phyloP scores from a whole-genome alignment of 2,329 filamentous ascomycete species.

The Fusarium sacchari region DNA sequence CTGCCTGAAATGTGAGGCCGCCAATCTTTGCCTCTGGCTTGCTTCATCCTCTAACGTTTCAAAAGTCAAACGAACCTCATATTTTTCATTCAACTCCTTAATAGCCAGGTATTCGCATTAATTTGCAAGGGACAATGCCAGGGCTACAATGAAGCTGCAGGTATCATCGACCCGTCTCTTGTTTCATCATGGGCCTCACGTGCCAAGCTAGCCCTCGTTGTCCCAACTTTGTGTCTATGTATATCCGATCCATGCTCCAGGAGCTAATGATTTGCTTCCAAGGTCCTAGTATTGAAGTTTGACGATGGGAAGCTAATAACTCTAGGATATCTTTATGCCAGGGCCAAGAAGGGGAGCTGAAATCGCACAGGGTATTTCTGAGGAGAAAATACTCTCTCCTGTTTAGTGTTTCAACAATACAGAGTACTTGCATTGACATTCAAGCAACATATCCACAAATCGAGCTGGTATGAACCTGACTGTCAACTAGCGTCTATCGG shows the following conservation, averaged over 20 bases:
- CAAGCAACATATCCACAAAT: conserved; percentile 19
- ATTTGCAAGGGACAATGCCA: conserved; percentile 17
- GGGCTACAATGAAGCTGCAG: neutral
- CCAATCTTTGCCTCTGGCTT: neutral
- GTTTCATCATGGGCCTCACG: conserved; percentile 23
- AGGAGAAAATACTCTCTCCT: neutral
- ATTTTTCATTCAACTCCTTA: conserved; percentile 11
- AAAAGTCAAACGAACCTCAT: conserved; percentile 16
- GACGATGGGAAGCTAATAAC: neutral
- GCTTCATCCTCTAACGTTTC: conserved; percentile 15
- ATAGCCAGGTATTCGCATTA: conserved; percentile 23
- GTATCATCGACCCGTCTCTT: conserved; percentile 2
- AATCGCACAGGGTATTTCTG: neutral
- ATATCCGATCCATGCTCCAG: neutral
- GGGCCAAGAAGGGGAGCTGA: neutral
- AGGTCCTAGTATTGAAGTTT: neutral
- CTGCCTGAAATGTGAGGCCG: conserved; percentile 12
- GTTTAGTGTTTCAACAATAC: neutral
- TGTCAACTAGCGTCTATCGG: conserved; percentile 24
- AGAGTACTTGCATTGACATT: neutral
- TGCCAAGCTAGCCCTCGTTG: conserved; percentile 24
- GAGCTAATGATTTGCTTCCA: neutral
- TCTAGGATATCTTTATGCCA: neutral
- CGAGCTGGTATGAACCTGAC: conserved; percentile 19
- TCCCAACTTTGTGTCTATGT: conserved; percentile 4